These are phyloP conservation scores for Saccharomycopsis selenospora DNA, from an alignment of 805 yeast species.

Conservation along the genomic window DNA sequence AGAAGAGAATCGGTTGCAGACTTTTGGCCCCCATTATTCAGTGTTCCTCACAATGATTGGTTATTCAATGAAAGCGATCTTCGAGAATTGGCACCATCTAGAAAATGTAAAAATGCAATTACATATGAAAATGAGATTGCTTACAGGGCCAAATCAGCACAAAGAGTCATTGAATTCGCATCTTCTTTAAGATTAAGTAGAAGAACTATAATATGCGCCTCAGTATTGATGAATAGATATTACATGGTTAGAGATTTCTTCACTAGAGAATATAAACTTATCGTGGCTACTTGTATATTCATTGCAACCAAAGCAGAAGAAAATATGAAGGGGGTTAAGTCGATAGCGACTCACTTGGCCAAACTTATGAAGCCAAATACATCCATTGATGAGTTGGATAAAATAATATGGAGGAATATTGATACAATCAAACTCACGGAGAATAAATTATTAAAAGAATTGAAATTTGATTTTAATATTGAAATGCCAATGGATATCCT, in stretches of 20 bases:
- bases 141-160: slow-evolving; percentile 12
- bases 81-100: slow-evolving; percentile 13
- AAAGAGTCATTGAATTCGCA: slow-evolving; percentile 12
- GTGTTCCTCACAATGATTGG: slow-evolving; percentile 19
- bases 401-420: slow-evolving; percentile 7
- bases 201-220: slow-evolving; percentile 17
- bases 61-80: slow-evolving; percentile 14
- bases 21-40: slow-evolving; percentile 19
- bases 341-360: slow-evolving; percentile 11
- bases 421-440: slow-evolving; percentile 16
- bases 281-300: slow-evolving; percentile 18
- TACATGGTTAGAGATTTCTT: slow-evolving; percentile 18
- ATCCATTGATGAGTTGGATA: slow-evolving; percentile 11
- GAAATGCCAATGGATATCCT: slow-evolving; percentile 16
- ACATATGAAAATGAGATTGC: slow-evolving; percentile 8
- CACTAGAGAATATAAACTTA: slow-evolving; percentile 13
- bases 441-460: slow-evolving; percentile 14
- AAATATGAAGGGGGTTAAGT: slow-evolving; percentile 12
- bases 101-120: slow-evolving; percentile 4
- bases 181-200: slow-evolving; percentile 5
- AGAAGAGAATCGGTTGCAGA: slow-evolving; percentile 9
- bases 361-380: slow-evolving; percentile 7
- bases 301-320: slow-evolving; percentile 21
- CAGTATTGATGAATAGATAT: slow-evolving; percentile 11
- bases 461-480: slow-evolving; percentile 16